A percentile compares a stretch with the other conserved stretches of the same genome.
phyloP scores from a whole-genome alignment of 2,329 filamentous ascomycete species.

The Pestalotiopsis sp. region DNA sequence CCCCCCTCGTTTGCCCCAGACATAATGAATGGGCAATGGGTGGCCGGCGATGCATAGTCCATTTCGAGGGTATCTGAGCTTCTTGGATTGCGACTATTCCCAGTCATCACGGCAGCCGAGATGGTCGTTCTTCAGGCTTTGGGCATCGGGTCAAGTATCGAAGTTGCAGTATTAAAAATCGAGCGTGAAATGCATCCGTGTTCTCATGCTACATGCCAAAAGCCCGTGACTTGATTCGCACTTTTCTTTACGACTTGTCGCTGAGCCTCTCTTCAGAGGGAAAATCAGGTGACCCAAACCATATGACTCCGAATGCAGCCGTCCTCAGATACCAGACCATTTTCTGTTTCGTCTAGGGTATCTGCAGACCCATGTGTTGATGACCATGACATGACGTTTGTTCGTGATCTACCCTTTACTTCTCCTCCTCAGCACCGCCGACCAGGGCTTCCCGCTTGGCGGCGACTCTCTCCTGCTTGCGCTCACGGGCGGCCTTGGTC shows the following conservation, averaged over 20 bases:
- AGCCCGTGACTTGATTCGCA: conserved; percentile 17
- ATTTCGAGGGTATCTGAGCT: background rate
- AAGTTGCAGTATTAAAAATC: conserved; percentile 2
- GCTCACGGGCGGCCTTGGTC: conserved; percentile 99
- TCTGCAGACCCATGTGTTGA: conserved; percentile 39
- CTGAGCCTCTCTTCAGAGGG: conserved; percentile 20
- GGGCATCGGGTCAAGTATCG: background rate
- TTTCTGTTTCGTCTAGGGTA: conserved; percentile 36
- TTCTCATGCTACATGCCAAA: conserved; percentile 15
- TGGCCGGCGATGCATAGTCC: background rate
- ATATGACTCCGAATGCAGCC: conserved; percentile 63
- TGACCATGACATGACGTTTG: conserved; percentile 20
- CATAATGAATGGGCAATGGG: no score
- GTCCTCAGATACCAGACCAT: conserved; percentile 35
- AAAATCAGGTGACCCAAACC: conserved; percentile 52
- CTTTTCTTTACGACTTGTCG: conserved; percentile 16
- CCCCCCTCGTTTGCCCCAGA: no score
- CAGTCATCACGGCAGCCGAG: background rate
- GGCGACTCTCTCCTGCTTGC: conserved; percentile 88
- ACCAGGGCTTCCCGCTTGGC: conserved; percentile 89
- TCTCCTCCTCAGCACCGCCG: conserved; percentile 68
- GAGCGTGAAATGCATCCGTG: conserved; percentile 12
- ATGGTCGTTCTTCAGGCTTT: background rate
- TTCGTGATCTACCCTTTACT: conserved; percentile 40
- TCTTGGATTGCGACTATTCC: background rate